Evolutionary conservation across 768 basidiomycete species (phyloP).

Genomic region (Suillus ampliporus): DNA sequence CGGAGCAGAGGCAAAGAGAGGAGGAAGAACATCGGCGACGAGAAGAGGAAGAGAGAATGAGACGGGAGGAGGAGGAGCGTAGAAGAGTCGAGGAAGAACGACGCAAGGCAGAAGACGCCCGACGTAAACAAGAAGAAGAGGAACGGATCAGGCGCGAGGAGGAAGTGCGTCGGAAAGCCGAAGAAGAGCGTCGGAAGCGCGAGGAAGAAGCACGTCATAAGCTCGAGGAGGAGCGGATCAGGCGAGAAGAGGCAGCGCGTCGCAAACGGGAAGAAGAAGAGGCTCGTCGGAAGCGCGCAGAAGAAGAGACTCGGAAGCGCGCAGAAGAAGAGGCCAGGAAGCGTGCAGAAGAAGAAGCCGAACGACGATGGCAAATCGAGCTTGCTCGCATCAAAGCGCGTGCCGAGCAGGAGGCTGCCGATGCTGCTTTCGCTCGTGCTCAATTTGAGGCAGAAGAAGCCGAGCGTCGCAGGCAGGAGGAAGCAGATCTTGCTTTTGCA

Average conservation of each 20-base stretch:
- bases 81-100: conserved; percentile 39
- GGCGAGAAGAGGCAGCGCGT: conserved; percentile 46
- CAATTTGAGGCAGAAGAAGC: conserved; percentile 40
- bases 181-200: conserved; percentile 24
- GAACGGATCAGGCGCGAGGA: conserved; percentile 42
- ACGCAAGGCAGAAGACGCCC: conserved; percentile 25
- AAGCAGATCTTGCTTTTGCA: conserved; percentile 75
- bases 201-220: conserved; percentile 44
- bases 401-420: conserved; percentile 46
- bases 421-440: conserved; percentile 41
- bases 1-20: conserved; percentile 18
- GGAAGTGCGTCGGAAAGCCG: conserved; percentile 23
- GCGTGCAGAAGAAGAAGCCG: conserved; percentile 57
- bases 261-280: conserved; percentile 56
- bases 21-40: conserved; percentile 36
- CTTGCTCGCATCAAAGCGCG: conserved; percentile 40
- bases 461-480: conserved; percentile 34
- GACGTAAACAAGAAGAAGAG: conserved; percentile 39
- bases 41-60: conserved; percentile 51
- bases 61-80: conserved; percentile 47
- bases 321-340: conserved; percentile 52
- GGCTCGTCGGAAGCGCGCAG: conserved; percentile 38
- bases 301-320: conserved; percentile 41
- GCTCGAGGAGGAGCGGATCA: conserved; percentile 41
- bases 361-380: conserved; percentile 42